These are phyloP conservation scores for Diaporthe sp. DNA, from an alignment of 2,329 filamentous ascomycete genomes.

Conservation along the genomic window DNA sequence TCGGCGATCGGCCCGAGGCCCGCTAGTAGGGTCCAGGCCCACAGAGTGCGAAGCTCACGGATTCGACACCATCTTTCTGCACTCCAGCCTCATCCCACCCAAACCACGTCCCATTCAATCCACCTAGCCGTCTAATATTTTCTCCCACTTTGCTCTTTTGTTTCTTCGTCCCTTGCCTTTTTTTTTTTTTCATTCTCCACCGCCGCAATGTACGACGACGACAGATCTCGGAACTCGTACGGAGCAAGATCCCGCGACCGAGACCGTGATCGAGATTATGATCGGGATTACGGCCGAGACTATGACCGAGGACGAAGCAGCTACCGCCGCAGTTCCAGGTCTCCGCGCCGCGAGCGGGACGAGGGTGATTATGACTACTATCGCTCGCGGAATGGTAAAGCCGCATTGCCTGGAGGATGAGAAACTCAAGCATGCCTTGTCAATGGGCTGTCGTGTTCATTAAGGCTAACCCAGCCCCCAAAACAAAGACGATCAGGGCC, in stretches of 20 bases:
- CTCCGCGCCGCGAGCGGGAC: conserved; percentile 37
- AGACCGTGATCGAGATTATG: conserved; percentile 34
- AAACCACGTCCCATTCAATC: background rate
- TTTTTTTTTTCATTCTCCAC: conserved; percentile 33
- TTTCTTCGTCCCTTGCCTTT: background rate
- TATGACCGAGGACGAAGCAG: conserved; percentile 34
- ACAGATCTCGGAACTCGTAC: conserved; percentile 44
- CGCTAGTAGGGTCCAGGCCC: background rate
- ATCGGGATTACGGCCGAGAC: conserved; percentile 41
- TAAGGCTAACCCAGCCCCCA: conserved; percentile 31
- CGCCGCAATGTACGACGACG: conserved; percentile 57
- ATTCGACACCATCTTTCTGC: background rate
- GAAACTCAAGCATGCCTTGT: conserved; percentile 9
- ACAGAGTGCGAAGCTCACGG: background rate
- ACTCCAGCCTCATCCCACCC: background rate
- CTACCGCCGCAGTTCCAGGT: conserved; percentile 37
- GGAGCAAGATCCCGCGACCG: conserved; percentile 44
- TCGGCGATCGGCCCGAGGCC: background rate
- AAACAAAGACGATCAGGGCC: conserved; percentile 34
- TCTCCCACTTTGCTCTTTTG: background rate
- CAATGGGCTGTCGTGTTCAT: conserved; percentile 24
- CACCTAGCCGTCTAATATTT: background rate
- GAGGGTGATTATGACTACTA: conserved; percentile 50
- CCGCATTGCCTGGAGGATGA: conserved; percentile 32
- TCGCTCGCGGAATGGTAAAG: conserved; percentile 59